Conservation (phyloP, 331 rosid species). For the Malus hybrid region DNA sequence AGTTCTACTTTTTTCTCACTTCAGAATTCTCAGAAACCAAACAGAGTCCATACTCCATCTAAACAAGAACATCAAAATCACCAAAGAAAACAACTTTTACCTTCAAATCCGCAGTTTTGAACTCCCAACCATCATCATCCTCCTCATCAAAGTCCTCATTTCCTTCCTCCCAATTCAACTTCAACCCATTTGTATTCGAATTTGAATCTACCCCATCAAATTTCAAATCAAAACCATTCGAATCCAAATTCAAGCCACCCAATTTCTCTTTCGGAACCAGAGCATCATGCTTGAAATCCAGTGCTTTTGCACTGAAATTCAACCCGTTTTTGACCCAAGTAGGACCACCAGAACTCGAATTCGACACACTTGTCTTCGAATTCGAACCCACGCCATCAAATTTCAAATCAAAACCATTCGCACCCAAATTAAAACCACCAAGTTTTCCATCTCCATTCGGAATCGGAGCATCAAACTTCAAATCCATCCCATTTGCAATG, state of each 20-base stretch:
- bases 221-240: slow-evolving; percentile 2
- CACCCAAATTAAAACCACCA: background rate
- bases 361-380: background rate
- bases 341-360: slow-evolving; percentile 1
- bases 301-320: slow-evolving; percentile 16
- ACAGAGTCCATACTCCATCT: background rate
- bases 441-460: background rate
- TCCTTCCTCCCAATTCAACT: slow-evolving; percentile 23
- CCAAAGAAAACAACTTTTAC: slow-evolving; percentile 13
- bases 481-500: slow-evolving; percentile 20
- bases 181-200: slow-evolving; percentile 9
- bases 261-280: background rate
- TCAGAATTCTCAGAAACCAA: background rate
- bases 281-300: slow-evolving; percentile 18
- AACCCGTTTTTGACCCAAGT: slow-evolving; percentile 8
- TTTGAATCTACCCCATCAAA: slow-evolving; percentile 7
- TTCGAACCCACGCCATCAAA: slow-evolving; percentile 8
- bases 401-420: slow-evolving; percentile 3
- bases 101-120: slow-evolving; percentile 60
- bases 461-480: slow-evolving; percentile 13
- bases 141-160: slow-evolving; percentile 28
- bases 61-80: slow-evolving; percentile 1
- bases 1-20: background rate
- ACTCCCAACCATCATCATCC: slow-evolving; percentile 86
- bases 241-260: background rate